Percentiles rank a stretch among this genome's conserved stretches.
Evolutionary conservation across 768 basidiomycete species (phyloP).

Genomic region (Kwoniella newhampshirensis): DNA sequence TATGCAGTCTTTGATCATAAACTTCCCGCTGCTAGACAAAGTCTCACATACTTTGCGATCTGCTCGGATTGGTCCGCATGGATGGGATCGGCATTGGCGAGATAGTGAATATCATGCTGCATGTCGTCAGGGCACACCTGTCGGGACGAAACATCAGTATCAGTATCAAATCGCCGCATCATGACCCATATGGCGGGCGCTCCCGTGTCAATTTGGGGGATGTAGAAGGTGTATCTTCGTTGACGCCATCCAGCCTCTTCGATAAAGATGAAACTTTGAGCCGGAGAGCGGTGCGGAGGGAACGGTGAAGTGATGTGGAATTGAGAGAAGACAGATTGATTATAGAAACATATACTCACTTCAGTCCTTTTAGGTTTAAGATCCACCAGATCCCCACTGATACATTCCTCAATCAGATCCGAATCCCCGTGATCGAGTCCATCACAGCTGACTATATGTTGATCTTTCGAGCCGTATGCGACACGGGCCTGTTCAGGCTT

Average conservation of each 20-base stretch:
- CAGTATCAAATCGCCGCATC: too few relatives aligned
- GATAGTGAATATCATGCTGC: slow-evolving; percentile 9
- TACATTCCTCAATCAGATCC: slow-evolving; percentile 18
- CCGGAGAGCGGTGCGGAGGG: not conserved
- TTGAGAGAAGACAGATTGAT: too few relatives aligned
- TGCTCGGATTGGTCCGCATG: not conserved
- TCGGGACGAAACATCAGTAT: too few relatives aligned
- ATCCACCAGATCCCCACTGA: slow-evolving; percentile 10
- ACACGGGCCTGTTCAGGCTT: slow-evolving; percentile 3
- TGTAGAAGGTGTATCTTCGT: too few relatives aligned
- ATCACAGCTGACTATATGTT: slow-evolving; percentile 17
- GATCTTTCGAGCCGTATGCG: slow-evolving; percentile 12
- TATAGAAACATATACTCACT: too few relatives aligned
- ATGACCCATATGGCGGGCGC: too few relatives aligned
- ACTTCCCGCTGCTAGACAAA: slow-evolving; percentile 8
- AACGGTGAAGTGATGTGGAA: not conserved
- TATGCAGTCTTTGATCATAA: too few relatives aligned
- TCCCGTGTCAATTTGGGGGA: too few relatives aligned
- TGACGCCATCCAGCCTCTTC: too few relatives aligned
- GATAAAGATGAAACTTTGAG: too few relatives aligned
- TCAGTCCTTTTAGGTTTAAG: slow-evolving; percentile 14
- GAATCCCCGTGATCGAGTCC: not conserved
- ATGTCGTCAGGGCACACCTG: too few relatives aligned
- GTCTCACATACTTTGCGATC: slow-evolving; percentile 17
- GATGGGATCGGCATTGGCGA: slow-evolving; percentile 3